These are phyloP conservation scores for Trichoderma asperelloides DNA, from an alignment of 495 filamentous ascomycete genomes.

Conservation along the genomic window DNA sequence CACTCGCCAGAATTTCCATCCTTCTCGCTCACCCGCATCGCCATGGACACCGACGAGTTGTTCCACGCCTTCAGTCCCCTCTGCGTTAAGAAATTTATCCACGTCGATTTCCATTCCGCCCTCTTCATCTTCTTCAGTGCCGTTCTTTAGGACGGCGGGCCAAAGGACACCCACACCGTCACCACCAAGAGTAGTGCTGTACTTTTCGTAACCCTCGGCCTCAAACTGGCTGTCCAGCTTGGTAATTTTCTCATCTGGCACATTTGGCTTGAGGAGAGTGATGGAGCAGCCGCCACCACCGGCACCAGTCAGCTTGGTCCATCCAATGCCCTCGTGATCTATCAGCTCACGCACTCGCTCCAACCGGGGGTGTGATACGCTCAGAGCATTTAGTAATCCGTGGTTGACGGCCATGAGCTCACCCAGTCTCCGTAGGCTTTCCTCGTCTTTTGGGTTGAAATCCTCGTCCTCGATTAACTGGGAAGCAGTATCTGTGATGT, in stretches of 20 bases:
- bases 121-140: slow-evolving; percentile 54
- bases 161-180: slow-evolving; percentile 89
- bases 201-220: slow-evolving; percentile 70
- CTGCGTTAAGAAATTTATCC: slow-evolving; percentile 78
- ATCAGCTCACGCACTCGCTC: slow-evolving; percentile 89
- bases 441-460: slow-evolving; percentile 50
- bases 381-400: slow-evolving; percentile 75
- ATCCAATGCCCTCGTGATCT: slow-evolving; percentile 81
- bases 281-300: slow-evolving; percentile 94
- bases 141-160: slow-evolving; percentile 76
- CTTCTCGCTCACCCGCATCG: slow-evolving; percentile 55
- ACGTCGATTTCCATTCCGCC: slow-evolving; percentile 89
- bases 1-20: slow-evolving; percentile 92
- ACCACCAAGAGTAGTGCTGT: slow-evolving; percentile 79
- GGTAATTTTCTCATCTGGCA: slow-evolving; percentile 39
- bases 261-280: slow-evolving; percentile 64
- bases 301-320: slow-evolving; percentile 94
- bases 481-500: slow-evolving; percentile 66
- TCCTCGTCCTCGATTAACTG: slow-evolving; percentile 55
- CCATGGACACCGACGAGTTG: slow-evolving; percentile 58
- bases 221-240: slow-evolving; percentile 59
- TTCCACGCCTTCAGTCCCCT: slow-evolving; percentile 74
- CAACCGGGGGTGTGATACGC: slow-evolving; percentile 86
- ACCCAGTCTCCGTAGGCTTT: slow-evolving; percentile 59
- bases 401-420: slow-evolving; percentile 90